Base-by-base conservation (phyloP, 345 rosid genomes). In the Rhodamnia argentea region DNA sequence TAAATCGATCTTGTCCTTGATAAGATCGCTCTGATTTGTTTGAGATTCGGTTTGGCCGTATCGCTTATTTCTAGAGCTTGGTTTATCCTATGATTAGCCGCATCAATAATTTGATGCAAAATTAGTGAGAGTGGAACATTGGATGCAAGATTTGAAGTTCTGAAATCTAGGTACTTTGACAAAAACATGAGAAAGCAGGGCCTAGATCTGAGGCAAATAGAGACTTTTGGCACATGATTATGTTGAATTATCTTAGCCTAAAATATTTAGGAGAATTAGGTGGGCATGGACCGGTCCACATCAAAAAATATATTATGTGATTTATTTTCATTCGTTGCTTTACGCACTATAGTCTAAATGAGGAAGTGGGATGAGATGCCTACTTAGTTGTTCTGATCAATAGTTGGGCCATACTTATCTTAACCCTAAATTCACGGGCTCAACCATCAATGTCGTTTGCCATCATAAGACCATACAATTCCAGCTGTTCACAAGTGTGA, bases 21-120 rank as follows among this genome's bases (percentile, higher is more conserved):
- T 18, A 32, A 32, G 44, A 3, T 32, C 0, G 47, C 24, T 18
- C 12, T 70, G 2, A 37, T 32, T 18, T 9, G 47, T 32, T 32
- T 32, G 78, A 9, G 18, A 70, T 32, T 70, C 47, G 18, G 3
- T 37, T 37, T 18, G 10, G 6, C 3, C n/a, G n/a, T n/a, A n/a
- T n/a, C n/a, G n/a, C n/a, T n/a, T n/a, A n/a, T n/a, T n/a, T n/a
- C n/a, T n/a, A n/a, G n/a, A n/a, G n/a, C n/a, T n/a, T n/a, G n/a
- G n/a, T n/a, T n/a, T n/a, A 55, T 7, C 26, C 4, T 55, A 20
- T 55, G 24, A 70, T 32, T 0, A 2, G 7, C 4, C 0, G 1
- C 13, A 70, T 70, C 47, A 37, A 32, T 70, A 18, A 37, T 37
- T 18, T 18, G 22, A 18, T 16, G 44, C 20, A 18, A 32, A 70